phyloP scores from a whole-genome alignment of 768 basidiomycete genomes.

The Suillus decipiens region DNA sequence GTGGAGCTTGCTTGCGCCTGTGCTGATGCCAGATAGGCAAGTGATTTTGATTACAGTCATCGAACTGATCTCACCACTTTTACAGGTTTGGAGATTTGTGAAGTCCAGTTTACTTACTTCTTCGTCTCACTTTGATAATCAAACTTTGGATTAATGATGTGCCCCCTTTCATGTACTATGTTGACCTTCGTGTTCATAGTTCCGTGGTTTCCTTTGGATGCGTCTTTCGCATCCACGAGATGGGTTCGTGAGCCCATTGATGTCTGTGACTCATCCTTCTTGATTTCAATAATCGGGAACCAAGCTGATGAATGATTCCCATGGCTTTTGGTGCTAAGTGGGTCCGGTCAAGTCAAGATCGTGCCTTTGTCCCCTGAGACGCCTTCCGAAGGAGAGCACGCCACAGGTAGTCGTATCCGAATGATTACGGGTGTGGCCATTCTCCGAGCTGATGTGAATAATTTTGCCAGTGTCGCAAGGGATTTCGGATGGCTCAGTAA shows the following conservation, averaged over 20 bases:
- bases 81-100: constrained; percentile 30
- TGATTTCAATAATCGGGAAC: neutral
- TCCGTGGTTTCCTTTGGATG: neutral
- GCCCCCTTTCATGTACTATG: neutral
- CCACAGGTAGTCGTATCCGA: constrained; percentile 1
- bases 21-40: constrained; percentile 88
- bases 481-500: neutral
- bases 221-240: neutral
- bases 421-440: neutral
- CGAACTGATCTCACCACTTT: neutral
- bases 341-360: constrained; percentile 1
- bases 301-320: too few relatives aligned
- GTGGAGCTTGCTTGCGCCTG: constrained; percentile 88
- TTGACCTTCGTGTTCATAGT: neutral
- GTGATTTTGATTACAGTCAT: constrained; percentile 21
- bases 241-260: neutral
- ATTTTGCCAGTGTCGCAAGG: neutral
- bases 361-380: neutral
- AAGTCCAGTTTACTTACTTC: neutral
- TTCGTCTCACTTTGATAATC: neutral
- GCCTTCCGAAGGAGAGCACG: neutral
- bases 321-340: neutral
- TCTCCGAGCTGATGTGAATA: constrained; percentile 3
- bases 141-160: constrained; percentile 3
- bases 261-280: neutral